These are phyloP conservation scores for Diaporthe ilicicola DNA, from an alignment of 2,329 filamentous ascomycete species.

Conservation along the genomic window DNA sequence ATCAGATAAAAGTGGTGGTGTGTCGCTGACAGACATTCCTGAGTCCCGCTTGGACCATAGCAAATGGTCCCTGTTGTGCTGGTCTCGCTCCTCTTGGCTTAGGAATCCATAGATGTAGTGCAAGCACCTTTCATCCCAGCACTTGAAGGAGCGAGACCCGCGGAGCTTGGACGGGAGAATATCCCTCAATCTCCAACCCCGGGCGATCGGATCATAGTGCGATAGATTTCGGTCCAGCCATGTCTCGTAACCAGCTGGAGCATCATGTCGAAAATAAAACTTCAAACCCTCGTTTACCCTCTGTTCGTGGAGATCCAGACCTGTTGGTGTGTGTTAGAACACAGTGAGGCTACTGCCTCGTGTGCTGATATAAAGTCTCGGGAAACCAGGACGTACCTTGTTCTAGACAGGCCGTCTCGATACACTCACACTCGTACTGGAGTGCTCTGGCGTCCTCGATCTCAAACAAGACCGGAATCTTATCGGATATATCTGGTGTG, in stretches of 20 bases:
- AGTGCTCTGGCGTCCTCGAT: conserved; percentile 64
- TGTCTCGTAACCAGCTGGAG: conserved; percentile 56
- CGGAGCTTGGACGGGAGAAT: conserved; percentile 47
- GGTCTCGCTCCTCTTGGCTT: conserved; percentile 59
- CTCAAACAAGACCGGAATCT: conserved; percentile 58
- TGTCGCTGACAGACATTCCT: conserved; percentile 50
- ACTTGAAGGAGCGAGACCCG: conserved; percentile 58
- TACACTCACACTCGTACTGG: conserved; percentile 67
- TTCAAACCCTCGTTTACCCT: conserved; percentile 50
- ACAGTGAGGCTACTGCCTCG: conserved; percentile 15
- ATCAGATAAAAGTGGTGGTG: conserved; percentile 47
- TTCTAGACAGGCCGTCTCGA: conserved; percentile 60
- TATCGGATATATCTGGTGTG: conserved; percentile 48
- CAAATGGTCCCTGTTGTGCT: conserved; percentile 58
- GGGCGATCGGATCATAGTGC: conserved; percentile 57
- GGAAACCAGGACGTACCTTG: conserved; percentile 48
- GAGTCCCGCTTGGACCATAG: conserved; percentile 53
- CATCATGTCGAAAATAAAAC: conserved; percentile 47
- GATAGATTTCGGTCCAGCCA: conserved; percentile 64
- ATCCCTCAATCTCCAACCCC: conserved; percentile 49
- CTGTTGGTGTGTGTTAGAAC: conserved; percentile 39
- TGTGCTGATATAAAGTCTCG: not conserved
- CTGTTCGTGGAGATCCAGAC: conserved; percentile 52
- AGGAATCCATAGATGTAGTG: conserved; percentile 68
- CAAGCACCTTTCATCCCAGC: conserved; percentile 62